Conservation (phyloP, 495 filamentous ascomycete species). For the Aspergillus cristatus region DNA sequence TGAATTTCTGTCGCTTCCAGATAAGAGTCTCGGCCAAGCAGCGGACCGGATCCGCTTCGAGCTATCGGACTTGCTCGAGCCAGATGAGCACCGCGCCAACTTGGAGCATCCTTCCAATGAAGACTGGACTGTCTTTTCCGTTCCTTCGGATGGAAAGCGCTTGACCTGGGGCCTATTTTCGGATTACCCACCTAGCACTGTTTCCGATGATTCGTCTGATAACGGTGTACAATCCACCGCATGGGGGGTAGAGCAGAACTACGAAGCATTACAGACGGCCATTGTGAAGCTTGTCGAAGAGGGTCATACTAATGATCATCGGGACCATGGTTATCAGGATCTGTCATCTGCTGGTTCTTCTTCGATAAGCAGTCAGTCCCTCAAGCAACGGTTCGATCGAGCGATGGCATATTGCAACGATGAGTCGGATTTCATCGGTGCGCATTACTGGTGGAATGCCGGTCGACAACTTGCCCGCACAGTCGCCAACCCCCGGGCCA, state of each 20-base stretch:
- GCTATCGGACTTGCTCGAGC: constrained; percentile 30
- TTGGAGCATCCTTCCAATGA: constrained; percentile 34
- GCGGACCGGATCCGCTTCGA: constrained; percentile 39
- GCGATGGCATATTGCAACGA: constrained; percentile 31
- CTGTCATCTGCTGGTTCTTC: too few species aligned
- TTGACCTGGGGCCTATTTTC: constrained; percentile 60
- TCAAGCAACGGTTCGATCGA: constrained; percentile 32
- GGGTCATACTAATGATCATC: constrained; percentile 48
- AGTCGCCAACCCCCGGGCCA: constrained; percentile 7
- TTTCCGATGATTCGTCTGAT: constrained; percentile 29
- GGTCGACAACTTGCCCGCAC: constrained; percentile 29
- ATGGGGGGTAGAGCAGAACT: constrained; percentile 67
- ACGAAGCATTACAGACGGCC: constrained; percentile 73
- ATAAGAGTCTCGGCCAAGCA: constrained; percentile 17
- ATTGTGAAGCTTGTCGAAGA: constrained; percentile 76
- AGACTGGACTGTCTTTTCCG: constrained; percentile 55
- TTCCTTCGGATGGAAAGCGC: constrained; percentile 58
- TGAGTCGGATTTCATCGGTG: constrained; percentile 36
- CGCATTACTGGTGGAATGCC: constrained; percentile 43
- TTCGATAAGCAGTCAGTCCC: constrained; percentile 3
- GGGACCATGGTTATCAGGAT: constrained; percentile 9
- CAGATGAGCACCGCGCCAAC: constrained; percentile 17
- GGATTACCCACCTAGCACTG: constrained; percentile 8
- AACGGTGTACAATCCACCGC: constrained; percentile 49
- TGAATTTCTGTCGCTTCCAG: constrained; percentile 16